Evolutionary conservation across 148 eudicot species (phyloP).

Genomic region (Rhododendron simsii): DNA sequence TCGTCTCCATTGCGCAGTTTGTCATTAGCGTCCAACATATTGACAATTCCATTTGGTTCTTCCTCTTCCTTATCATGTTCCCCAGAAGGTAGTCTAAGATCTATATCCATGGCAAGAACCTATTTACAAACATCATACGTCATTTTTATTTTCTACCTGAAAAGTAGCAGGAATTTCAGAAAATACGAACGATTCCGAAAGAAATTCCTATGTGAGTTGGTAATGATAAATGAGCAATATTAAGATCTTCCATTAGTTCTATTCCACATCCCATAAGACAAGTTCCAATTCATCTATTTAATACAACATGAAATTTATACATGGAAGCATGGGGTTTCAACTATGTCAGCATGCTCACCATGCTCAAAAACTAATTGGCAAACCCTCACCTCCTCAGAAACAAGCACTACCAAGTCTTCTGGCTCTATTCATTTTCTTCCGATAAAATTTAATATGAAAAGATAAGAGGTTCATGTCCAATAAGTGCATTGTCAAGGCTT

Average conservation of each 20-base stretch:
- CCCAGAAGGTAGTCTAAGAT: conserved; percentile 83
- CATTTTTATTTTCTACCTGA: conserved; percentile 26
- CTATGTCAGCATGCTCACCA: neutral
- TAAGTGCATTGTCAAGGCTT: neutral
- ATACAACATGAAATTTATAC: neutral
- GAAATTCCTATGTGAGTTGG: neutral
- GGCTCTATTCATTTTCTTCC: no score
- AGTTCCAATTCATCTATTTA: neutral
- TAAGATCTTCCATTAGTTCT: neutral
- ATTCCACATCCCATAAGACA: conserved; percentile 2
- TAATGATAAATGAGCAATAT: neutral
- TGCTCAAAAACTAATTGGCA: neutral
- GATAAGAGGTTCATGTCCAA: neutral
- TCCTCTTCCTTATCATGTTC: conserved; percentile 78
- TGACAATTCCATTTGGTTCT: conserved; percentile 46
- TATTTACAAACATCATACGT: conserved; percentile 10
- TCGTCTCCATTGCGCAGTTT: conserved; percentile 48
- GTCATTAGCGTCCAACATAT: conserved; percentile 57
- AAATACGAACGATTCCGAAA: conserved; percentile 6
- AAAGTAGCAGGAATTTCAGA: conserved; percentile 10
- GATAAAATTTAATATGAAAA: neutral
- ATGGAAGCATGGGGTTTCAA: neutral
- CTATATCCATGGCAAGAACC: conserved; percentile 65
- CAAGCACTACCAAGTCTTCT: neutral
- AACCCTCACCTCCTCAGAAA: neutral